phyloP scores from a whole-genome alignment of 768 basidiomycete species.

The Suillus variegatus region DNA sequence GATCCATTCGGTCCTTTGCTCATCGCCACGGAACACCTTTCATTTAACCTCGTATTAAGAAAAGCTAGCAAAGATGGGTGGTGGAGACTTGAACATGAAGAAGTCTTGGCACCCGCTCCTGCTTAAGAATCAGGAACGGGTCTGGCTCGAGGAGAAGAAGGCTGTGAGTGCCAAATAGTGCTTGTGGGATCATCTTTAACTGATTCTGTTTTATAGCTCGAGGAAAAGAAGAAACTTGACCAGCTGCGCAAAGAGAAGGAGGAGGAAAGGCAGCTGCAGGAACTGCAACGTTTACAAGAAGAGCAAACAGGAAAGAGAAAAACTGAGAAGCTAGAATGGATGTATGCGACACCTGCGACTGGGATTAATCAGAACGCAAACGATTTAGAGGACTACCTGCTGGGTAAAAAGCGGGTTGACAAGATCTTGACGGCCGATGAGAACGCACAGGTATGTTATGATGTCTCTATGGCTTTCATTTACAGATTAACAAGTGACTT shows the following conservation, averaged over 20 bases:
- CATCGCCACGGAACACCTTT: conserved; percentile 13
- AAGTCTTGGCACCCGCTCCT: conserved; percentile 99
- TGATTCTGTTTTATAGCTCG: conserved; percentile 58
- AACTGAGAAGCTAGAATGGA: conserved; percentile 96
- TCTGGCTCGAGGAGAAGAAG: conserved; percentile 98
- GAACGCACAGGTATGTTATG: conserved; percentile 70
- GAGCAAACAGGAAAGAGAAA: conserved; percentile 94
- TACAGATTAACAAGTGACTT: conserved; percentile 7
- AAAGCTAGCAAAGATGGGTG: conserved; percentile 81
- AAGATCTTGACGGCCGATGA: conserved; percentile 92
- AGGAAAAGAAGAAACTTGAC: conserved; percentile 97
- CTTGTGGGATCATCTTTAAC: conserved; percentile 11
- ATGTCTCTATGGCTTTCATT: conserved; percentile 4
- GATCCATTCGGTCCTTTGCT: conserved; percentile 13
- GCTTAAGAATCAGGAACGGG: conserved; percentile 97
- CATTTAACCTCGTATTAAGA: conserved; percentile 8
- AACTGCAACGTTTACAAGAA: conserved; percentile 93
- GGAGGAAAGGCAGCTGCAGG: conserved; percentile 95
- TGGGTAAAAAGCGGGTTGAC: conserved; percentile 98
- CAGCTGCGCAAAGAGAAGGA: conserved; percentile 97
- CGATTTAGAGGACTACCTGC: conserved; percentile 93
- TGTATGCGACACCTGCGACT: conserved; percentile 97
- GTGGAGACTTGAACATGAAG: conserved; percentile 98
- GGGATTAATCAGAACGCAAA: conserved; percentile 86
- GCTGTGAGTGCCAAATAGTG: conserved; percentile 57